Base-by-base conservation (phyloP, 768 basidiomycete species). In the Hortiboletus campestris region DNA sequence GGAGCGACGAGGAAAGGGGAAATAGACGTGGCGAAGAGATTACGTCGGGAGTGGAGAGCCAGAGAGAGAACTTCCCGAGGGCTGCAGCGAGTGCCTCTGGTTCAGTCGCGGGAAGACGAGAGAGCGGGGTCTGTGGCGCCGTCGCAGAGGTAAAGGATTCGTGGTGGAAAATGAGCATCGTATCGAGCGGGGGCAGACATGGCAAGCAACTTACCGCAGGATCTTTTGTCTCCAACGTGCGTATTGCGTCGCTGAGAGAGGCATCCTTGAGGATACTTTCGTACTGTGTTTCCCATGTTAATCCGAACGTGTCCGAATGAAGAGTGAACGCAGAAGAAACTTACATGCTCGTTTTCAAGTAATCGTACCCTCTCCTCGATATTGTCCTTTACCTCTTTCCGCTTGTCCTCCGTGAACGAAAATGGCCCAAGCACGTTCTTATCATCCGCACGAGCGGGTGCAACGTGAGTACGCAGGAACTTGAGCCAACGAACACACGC, bases 341-440 rank as follows among this genome's bases (percentile, higher is more conserved):
- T 56, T 65, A 94, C 95, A 70, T 99, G 96, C 65, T 94, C 88
- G 41, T 86, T 83, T 17, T 86, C 88, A 45, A 99, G 77, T 8
- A 72, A 69, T 41, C 77, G 72, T 1, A 92, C 84, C 53, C 84
- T 76, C 49, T 77, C 73, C 47, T 91, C 82, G 44, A 96, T 77
- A 8, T 84, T 70, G 4, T 68, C 71, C 58, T 86, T 80, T 3
- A 98, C 74, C 53, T 77, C 71, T 7, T 69, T 73, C 38, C 79
- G 81, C 64, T 92, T 88, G 35, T 77, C 77, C 5, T 61, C 67
- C 6, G 90, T 89, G 67, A 93, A 94, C 5, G 80, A 68, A 60
- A 86, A 89, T 0, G 84, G 74, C 49, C 86, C 83, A 12, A 94
- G 72, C 4, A 87, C 79, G 58, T 75, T 80, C 89, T 91, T 61